Evolutionary conservation across 148 eudicot species (phyloP), one percentile per base, ranked within the genome.

Genomic region (Chenopodium quinoa): DNA sequence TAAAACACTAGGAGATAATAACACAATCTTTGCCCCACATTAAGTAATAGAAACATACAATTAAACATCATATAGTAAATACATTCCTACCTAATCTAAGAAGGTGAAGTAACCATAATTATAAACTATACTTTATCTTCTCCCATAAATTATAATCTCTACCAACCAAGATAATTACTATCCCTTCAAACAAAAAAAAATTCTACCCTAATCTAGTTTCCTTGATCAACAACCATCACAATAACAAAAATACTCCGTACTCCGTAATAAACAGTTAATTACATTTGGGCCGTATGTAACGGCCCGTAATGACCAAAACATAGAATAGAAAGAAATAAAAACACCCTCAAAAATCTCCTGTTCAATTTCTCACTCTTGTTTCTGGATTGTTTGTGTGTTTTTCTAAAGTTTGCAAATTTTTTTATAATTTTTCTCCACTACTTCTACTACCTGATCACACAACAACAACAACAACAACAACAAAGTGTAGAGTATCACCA

Each of bases 31-130:
- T 27, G 8, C n/a, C 27, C 73, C 19, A 65, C 56, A 78, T 73
- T 2, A 50, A 50, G 54, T 50, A 2, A 50, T 11, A 19, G 9
- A 29, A 31, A 7, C 4, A 20, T 50, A 78, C 75, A 48, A 78
- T 12, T 27, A 31, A 27, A 12, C 23, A 78, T 68, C 48, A 78
- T 16, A 6, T 54, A 71, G 17, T 63, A 69, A 37, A 16, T 19
- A 25, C 63, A 46, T 37, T 29, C n/a, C 77, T 25, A 79, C 82
- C 82, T 58, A 79, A 79, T 79, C 82, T 32, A 71, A 79, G 67
- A 54, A 3, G 32, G 16, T 79, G 82, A 79, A 79, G 76, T 52
- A 79, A 71, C 76, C 76, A 44, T 79, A 71, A 79, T 79, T 58
- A 70, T n/a, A 54, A 56, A 54, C 47, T 69, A 69, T 29, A 69